A percentile compares a stretch with the other conserved stretches of the same genome.
These are phyloP conservation scores for Capronia epimyces DNA, from an alignment of 2,329 filamentous ascomycete species.

Conservation along the genomic window DNA sequence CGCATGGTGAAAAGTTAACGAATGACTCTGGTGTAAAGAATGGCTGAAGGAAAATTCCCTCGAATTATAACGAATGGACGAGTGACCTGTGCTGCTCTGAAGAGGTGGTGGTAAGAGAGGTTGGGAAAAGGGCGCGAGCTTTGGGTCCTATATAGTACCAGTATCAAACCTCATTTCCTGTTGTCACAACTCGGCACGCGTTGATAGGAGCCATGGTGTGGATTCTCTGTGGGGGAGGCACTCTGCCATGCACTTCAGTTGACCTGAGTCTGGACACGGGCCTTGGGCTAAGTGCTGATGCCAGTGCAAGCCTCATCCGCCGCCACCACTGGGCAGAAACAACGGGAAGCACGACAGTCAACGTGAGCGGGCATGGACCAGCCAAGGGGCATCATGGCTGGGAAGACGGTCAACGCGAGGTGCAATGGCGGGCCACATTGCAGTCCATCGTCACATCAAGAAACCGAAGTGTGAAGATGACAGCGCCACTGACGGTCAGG, in stretches of 20 bases:
- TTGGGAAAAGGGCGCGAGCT: slow-evolving; percentile 9
- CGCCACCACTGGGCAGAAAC: background rate
- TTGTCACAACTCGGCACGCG: background rate
- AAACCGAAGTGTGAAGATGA: background rate
- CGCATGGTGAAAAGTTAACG: slow-evolving; percentile 19
- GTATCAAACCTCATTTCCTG: slow-evolving; percentile 6
- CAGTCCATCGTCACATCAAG: background rate
- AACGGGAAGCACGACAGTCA: background rate
- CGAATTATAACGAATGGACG: slow-evolving; percentile 16
- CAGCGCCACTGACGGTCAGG: slow-evolving; percentile 7
- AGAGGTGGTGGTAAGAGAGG: slow-evolving; percentile 7
- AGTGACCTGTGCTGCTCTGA: slow-evolving; percentile 17
- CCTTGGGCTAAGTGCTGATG: slow-evolving; percentile 5
- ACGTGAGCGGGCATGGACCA: slow-evolving; percentile 8
- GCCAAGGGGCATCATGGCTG: slow-evolving; percentile 2
- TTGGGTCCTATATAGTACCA: slow-evolving; percentile 16
- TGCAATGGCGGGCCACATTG: background rate
- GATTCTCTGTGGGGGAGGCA: slow-evolving; percentile 6
- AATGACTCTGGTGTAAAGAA: slow-evolving; percentile 10
- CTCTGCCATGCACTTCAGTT: background rate
- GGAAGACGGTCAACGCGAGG: background rate
- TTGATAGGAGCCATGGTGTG: slow-evolving; percentile 6
- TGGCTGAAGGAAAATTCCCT: slow-evolving; percentile 21
- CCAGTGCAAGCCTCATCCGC: background rate
- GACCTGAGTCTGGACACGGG: background rate